Evolutionary conservation across 495 filamentous ascomycete species (phyloP), one percentile per base, ranked within the genome.

Genomic region (Aspergillus leporis): DNA sequence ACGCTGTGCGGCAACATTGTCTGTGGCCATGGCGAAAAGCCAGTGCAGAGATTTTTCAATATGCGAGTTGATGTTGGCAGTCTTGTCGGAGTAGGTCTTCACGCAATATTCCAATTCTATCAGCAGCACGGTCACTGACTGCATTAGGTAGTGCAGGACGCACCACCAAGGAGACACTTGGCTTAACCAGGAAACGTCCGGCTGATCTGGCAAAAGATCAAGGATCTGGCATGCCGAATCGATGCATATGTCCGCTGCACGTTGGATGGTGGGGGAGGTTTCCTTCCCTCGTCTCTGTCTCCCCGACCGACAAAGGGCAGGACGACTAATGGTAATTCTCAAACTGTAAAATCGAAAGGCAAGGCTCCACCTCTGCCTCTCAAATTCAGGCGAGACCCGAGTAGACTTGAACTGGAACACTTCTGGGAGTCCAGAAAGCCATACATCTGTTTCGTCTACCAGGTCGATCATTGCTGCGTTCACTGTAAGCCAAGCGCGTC

Each of bases 141-240:
- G 81, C 64, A 82, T 81, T 22, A 87, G 61, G 55, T 81, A 80
- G 61, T 87, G 85, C 4, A 87, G 63, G 4, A 80, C 64, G 53
- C 72, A 79, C 82, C 82, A 87, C 83, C 84, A 87, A 18, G 83
- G 82, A 2, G 74, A 67, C 5, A 76, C 66, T 13, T 69, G 61
- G 55, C 81, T 78, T 0, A 86, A 61, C 62, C 67, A 70, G 25
- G 58, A 41, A 6, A 65, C 16, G 47, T 71, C 66, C 3, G 65
- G 66, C 47, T 65, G 54, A 16, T 74, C 61, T 9, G 76, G 78
- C 2, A 87, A 55, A 8, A 85, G 63, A 21, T 71, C 65, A 1
- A 86, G 64, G 52, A 79, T 75, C 6, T 75, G 64, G n/a, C 69
- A 66, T 4, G 84, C 84, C 9, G 81, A 75, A 13, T 71, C 57